Base-by-base conservation (phyloP, 139 green algal species). In the Penium margaritaceum region DNA sequence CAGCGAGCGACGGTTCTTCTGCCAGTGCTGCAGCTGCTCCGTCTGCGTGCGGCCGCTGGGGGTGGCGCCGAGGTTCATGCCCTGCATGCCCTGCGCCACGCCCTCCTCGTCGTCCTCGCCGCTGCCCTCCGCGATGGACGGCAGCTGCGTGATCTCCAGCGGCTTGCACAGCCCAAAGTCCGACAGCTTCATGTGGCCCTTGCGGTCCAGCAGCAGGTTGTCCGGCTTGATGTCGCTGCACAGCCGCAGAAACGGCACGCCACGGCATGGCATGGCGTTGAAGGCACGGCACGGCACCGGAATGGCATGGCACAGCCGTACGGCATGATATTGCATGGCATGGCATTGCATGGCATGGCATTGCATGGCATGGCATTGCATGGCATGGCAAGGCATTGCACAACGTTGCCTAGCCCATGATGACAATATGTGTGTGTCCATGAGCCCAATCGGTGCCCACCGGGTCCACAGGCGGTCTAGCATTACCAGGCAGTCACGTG, bases 131-230 rank as follows among this genome's bases (percentile, higher is more conserved):
- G 7, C 12, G 0, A 60, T 33, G 9, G 63, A 64, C 12, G 75
- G 70, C 39, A 82, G 29, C 21, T 43, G 58, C 37, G n/a, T 67
- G 69, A n/a, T 63, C 39, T 95, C 87, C 39, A 98, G 87, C 0
- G 93, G 91, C 84, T 97, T 97, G 86, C 93, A 98, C 33, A 98
- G 83, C 41, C 93, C 93, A 89, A 98, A 98, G 84, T 98, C 93
- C 27, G 72, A 88, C 53, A 98, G 88, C 86, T 97, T 97, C 63
- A 97, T 90, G 80, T 97, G 92, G 0, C 93, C 93, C 5, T 84
- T 38, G 0, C 67, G 63, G 41, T 91, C 89, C 30, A 98, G 84
- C 72, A 98, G 86, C 75, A 98, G 79, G 81, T 98, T 98, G 84
- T 98, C 93, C 0, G 93, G 93, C 79, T 97, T 97, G 75, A 97